phyloP scores from a whole-genome alignment of 2,329 filamentous ascomycete species.

The Fusarium pseudocircinatum region DNA sequence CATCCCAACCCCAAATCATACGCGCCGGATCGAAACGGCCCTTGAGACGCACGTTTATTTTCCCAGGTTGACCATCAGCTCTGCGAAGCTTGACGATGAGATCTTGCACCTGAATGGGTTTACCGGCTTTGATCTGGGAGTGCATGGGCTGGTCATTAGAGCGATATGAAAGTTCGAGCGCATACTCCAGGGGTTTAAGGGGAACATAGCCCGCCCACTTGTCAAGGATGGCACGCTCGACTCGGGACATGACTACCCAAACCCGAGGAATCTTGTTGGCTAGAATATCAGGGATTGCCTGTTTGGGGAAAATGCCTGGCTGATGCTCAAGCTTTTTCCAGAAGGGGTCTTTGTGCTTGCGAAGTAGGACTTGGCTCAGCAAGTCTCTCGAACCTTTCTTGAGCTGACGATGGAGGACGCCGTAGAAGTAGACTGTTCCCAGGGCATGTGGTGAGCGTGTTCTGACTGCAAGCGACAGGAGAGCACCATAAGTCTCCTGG shows the following conservation, averaged over 20 bases:
- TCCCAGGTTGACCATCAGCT: slow-evolving; percentile 27
- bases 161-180: slow-evolving; percentile 41
- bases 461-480: slow-evolving; percentile 51
- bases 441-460: slow-evolving; percentile 46
- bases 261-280: slow-evolving; percentile 26
- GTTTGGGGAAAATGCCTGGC: slow-evolving; percentile 44
- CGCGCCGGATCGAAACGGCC: slow-evolving; percentile 34
- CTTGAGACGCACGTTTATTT: slow-evolving; percentile 35
- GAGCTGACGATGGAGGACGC: slow-evolving; percentile 45
- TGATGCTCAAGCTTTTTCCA: slow-evolving; percentile 38
- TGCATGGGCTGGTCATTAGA: slow-evolving; percentile 43
- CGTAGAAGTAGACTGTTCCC: slow-evolving; percentile 48
- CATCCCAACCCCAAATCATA: slow-evolving; percentile 36
- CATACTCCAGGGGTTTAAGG: slow-evolving; percentile 39
- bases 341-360: slow-evolving; percentile 36
- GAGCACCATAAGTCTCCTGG: slow-evolving; percentile 48
- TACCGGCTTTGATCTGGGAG: slow-evolving; percentile 24
- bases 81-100: slow-evolving; percentile 36
- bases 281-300: slow-evolving; percentile 37
- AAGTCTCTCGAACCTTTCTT: slow-evolving; percentile 36
- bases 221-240: slow-evolving; percentile 46
- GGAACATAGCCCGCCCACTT: slow-evolving; percentile 44
- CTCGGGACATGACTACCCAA: slow-evolving; percentile 39
- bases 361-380: slow-evolving; percentile 42
- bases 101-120: slow-evolving; percentile 19